Percentiles rank a stretch among this genome's conserved stretches.
Evolutionary conservation across 1,139 yeast genomes (phyloP).

Genomic region (Debaryomyces singareniensis): DNA sequence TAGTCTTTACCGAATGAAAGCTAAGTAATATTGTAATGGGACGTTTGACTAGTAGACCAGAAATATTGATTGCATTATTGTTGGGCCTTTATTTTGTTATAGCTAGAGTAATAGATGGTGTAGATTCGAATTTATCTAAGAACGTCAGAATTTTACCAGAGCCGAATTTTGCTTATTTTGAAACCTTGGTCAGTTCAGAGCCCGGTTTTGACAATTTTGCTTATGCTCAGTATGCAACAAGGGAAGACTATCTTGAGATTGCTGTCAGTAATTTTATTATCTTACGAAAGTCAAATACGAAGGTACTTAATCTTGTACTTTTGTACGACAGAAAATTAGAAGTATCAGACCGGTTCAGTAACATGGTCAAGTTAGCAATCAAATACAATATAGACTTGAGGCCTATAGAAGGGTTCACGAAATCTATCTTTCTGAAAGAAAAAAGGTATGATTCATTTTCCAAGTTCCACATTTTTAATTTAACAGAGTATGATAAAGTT

Average conservation of each 20-base stretch:
- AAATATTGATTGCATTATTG: constrained; percentile 18
- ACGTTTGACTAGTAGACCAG: too few relatives aligned
- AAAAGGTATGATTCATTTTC: constrained; percentile 50
- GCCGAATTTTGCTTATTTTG: constrained; percentile 13
- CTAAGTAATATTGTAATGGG: too few relatives aligned
- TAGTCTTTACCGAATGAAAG: too few relatives aligned
- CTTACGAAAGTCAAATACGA: constrained; percentile 15
- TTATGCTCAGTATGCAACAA: constrained; percentile 34
- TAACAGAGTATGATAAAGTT: constrained; percentile 35
- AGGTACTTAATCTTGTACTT: constrained; percentile 20
- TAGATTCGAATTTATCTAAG: constrained; percentile 8
- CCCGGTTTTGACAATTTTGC: constrained; percentile 13
- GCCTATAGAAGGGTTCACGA: constrained; percentile 10
- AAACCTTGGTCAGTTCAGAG: constrained; percentile 4
- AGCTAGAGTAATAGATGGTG: constrained; percentile 10
- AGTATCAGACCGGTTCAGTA: constrained; percentile 5
- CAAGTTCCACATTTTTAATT: constrained; percentile 46
- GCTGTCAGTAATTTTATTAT: constrained; percentile 26
- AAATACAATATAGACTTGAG: constrained; percentile 14
- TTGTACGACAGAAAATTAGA: constrained; percentile 14
- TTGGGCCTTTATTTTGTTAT: constrained; percentile 17
- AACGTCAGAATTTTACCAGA: constrained; percentile 19
- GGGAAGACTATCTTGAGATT: constrained; percentile 23
- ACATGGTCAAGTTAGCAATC: constrained; percentile 3
- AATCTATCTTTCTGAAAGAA: constrained; percentile 10